A percentile compares a stretch with the other conserved stretches of the same genome.
Evolutionary conservation across 192 early-diverging fungal genomes (phyloP).

Genomic region (Physocladia obscura): DNA sequence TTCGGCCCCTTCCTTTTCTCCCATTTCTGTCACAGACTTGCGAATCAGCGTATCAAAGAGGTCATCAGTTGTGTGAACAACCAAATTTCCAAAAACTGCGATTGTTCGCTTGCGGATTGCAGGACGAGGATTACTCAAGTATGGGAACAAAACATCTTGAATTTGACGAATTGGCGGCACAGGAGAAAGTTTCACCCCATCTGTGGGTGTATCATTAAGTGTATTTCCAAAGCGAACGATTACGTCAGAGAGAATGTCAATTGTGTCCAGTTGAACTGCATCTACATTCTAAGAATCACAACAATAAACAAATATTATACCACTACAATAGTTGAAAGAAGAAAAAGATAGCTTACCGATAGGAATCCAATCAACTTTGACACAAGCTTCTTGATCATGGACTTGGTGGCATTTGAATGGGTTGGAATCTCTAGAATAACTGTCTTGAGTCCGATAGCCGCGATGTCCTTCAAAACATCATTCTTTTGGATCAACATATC

Average conservation of each 20-base stretch:
- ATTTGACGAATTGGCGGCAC: constrained; percentile 53
- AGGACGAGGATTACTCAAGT: constrained; percentile 68
- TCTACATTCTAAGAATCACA: constrained; percentile 25
- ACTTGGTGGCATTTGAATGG: constrained; percentile 46
- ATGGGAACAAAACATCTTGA: constrained; percentile 63
- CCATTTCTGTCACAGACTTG: constrained; percentile 55
- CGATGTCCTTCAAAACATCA: constrained; percentile 78
- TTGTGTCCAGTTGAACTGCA: constrained; percentile 55
- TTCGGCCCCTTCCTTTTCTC: constrained; percentile 46
- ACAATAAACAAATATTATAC: background rate
- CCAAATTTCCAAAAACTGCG: constrained; percentile 66
- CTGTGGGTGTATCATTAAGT: constrained; percentile 38
- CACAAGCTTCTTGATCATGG: constrained; percentile 62
- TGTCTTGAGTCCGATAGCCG: constrained; percentile 80
- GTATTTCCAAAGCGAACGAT: constrained; percentile 67
- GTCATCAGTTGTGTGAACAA: constrained; percentile 64
- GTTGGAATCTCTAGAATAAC: constrained; percentile 72
- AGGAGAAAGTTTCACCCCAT: background rate
- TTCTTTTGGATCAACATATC: constrained; percentile 53
- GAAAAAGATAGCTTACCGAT: constrained; percentile 44
- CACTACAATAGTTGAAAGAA: background rate
- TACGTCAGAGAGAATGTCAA: constrained; percentile 76
- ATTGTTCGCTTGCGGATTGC: constrained; percentile 80
- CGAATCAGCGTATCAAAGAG: constrained; percentile 68
- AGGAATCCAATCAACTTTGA: constrained; percentile 68